Evolutionary conservation across 768 basidiomycete genomes (phyloP), one percentile per base, ranked within the genome.

Genomic region (Trametes maxima): DNA sequence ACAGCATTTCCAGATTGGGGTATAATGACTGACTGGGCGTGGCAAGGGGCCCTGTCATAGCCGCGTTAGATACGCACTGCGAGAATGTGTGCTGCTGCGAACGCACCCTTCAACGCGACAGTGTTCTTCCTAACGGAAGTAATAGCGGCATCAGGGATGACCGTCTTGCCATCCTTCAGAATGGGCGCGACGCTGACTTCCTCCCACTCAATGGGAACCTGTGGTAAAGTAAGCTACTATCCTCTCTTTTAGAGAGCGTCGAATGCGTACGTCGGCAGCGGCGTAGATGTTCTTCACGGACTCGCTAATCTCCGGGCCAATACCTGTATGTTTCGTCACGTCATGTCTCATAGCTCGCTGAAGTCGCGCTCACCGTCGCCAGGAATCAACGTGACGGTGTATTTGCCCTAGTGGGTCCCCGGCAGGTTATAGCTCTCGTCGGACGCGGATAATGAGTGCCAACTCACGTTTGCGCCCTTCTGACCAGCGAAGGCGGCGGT

Each of bases 121-220:
- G 96, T 98, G 78, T 98, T 98, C 79, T 88, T 92, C 81, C 90
- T 95, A 71, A 99, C 90, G 14, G 92, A 94, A 50, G 82, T 82
- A 64, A 99, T 94, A 36, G 97, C 95, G 59, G 76, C 76, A 64
- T 97, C 94, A 33, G 97, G 97, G 72, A 99, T 98, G 62, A 93
- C 93, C 50, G 95, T 97, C 82, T 98, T 97, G 51, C 97, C 97
- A 60, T 88, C 89, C 76, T 94, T 94, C 60, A 98, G 79, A 55
- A 96, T 85, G 13, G 97, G 97, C 7, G 93, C 90, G 49, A 99
- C 97, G 73, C 89, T 92, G 75, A 98, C 96, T 78, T 98, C 97
- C 75, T 99, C 97, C 97, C 97, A 99, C 77, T 94, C 84, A 69
- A 99, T 97, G 46, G 97, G 97, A 24, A 97, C 96, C 94, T 96